phyloP scores from a whole-genome alignment of 1,284 basidiomycete genomes.

The Ganoderma sinense region DNA sequence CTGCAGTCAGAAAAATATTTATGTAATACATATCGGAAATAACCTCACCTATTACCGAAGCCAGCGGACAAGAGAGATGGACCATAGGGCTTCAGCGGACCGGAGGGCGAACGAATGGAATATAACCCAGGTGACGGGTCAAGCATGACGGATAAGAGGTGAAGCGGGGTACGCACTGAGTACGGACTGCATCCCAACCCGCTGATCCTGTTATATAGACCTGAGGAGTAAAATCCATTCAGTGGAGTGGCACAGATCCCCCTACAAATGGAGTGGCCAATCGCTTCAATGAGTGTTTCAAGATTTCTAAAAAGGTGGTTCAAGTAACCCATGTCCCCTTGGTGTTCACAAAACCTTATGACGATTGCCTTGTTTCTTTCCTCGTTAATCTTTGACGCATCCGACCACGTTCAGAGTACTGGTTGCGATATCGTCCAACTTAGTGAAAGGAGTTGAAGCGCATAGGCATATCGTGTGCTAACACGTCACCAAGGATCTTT shows the following conservation, averaged over 20 bases:
- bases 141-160: not conserved
- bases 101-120: not conserved
- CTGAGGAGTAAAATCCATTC: not conserved
- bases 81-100: not conserved
- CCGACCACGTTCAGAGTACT: not conserved
- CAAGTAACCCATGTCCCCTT: not conserved
- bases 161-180: not conserved
- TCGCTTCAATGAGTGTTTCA: not conserved
- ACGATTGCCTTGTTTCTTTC: not conserved
- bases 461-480: too few species aligned
- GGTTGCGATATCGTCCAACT: too few species aligned
- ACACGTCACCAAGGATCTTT: too few species aligned
- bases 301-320: not conserved
- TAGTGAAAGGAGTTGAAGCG: too few species aligned
- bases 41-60: not conserved
- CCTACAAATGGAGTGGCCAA: not conserved
- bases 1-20: not conserved
- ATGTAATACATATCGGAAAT: not conserved
- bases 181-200: not conserved
- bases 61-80: not conserved
- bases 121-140: not conserved
- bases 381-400: not conserved
- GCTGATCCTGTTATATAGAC: not conserved
- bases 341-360: not conserved
- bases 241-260: not conserved